A percentile compares a stretch with the other conserved stretches of the same genome.
Conservation (phyloP, 2,329 filamentous ascomycete species). For the Diaporthe velutina region DNA sequence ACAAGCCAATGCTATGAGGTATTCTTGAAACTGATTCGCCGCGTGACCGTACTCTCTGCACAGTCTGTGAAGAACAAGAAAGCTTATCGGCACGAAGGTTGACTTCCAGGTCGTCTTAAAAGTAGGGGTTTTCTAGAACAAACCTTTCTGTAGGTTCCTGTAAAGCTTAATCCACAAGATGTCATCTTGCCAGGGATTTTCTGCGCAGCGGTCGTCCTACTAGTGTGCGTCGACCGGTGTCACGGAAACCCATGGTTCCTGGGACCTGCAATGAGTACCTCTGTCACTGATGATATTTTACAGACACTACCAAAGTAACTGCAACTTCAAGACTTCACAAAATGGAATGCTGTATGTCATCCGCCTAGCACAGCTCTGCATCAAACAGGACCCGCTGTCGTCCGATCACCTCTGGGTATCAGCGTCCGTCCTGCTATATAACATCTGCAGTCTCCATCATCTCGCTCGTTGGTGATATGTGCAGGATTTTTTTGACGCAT, state of each 20-base stretch:
- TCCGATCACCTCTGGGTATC: conserved; percentile 28
- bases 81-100: neutral
- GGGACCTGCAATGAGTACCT: neutral
- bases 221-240: too few species aligned
- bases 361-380: neutral
- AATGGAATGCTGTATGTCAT: neutral
- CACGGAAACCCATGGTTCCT: neutral
- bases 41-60: neutral
- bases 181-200: neutral
- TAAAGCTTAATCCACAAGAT: neutral
- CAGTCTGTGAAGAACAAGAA: too few species aligned
- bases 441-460: neutral
- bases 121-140: neutral
- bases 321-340: neutral
- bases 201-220: neutral
- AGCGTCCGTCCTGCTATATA: conserved; percentile 4
- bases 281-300: too few species aligned
- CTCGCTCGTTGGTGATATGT: neutral
- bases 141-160: neutral
- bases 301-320: neutral
- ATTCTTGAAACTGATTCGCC: neutral
- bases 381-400: neutral
- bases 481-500: neutral
- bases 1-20: neutral
- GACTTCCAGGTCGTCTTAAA: neutral